phyloP scores from a whole-genome alignment of 306 rosid genomes.

The Phaseolus lunatus region DNA sequence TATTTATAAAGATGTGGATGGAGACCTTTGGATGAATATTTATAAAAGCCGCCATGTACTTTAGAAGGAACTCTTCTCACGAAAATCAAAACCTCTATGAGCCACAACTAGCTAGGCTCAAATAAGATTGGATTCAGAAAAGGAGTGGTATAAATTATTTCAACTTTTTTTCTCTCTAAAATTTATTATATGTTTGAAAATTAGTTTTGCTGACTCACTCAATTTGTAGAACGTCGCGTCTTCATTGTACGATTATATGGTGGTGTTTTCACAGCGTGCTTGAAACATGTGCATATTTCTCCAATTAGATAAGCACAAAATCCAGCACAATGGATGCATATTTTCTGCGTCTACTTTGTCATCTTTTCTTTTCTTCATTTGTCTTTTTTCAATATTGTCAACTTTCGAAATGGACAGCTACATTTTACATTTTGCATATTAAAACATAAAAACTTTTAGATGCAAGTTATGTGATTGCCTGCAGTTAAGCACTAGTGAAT shows the following conservation, averaged over 20 bases:
- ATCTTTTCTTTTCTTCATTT: too few species aligned
- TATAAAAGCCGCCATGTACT: not conserved
- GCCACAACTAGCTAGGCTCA: not conserved
- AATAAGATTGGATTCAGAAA: conserved; percentile 7
- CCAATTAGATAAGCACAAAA: not conserved
- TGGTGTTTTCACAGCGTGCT: not conserved
- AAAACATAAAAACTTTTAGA: not conserved
- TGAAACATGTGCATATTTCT: not conserved
- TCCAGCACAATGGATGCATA: not conserved
- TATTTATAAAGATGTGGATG: not conserved
- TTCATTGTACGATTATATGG: not conserved
- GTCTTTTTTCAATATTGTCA: not conserved
- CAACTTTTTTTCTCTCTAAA: not conserved
- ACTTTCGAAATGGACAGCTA: not conserved
- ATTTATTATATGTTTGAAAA: not conserved
- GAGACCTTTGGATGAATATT: not conserved
- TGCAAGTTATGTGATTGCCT: not conserved
- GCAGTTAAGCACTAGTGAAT: not conserved
- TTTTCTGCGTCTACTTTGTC: not conserved
- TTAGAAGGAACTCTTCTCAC: not conserved
- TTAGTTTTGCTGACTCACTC: not conserved
- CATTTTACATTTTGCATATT: not conserved
- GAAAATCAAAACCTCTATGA: not conserved
- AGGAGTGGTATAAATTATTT: conserved; percentile 3
- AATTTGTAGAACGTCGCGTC: not conserved